Base-by-base conservation (phyloP, 148 eudicot genomes). In the Dianthus caryophyllus region DNA sequence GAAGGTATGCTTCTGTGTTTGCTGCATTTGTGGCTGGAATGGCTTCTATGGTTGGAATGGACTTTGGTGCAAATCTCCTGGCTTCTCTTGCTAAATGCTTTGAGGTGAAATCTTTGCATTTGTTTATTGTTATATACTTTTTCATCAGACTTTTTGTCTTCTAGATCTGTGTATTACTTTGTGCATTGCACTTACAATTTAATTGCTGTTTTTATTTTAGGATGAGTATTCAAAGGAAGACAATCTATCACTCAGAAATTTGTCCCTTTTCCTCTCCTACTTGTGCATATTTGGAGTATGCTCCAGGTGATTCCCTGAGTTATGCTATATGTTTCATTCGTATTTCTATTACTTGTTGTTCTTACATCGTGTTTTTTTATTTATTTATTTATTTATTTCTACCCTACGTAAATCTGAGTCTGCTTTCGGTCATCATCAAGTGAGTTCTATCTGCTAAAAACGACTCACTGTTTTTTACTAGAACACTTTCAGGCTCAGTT, bases 21-120 rank as follows among this genome's bases (percentile, higher is more conserved):
- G 96, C 90, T 26, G 87, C 97, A 71, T 90, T 94, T 86, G 93
- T 90, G 67, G 88, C 97, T 61, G 99, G 99, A 75, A 78, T 88
- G 86, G 79, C 96, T 74, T 82, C 83, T 72, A 75, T 79, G 80
- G 86, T 77, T 81, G 99, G 99, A 65, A 87, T 88, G n/a, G 99
- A 94, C 70, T 90, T 90, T 71, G 91, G 93, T 77, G 99, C 99
- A 63, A 94, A 86, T 76, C 84, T 90, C 67, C 74, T 94, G 66
- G 88, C 84, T 62, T 84, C 86, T 33, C 85, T 94, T 43, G 99
- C 97, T 26, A 81, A 86, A 75, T 78, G 83, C 65, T 90, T 88
- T 76, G 91, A 94, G 99, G 97, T 94, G 71, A 64, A 24, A 36
- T 69, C 24, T 20, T 25, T 65, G 26, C 27, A 52, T 65, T 47